Percentiles rank a stretch among this genome's conserved stretches.
phyloP scores from a whole-genome alignment of 2,329 filamentous ascomycete species.

The Ophiostoma montium region DNA sequence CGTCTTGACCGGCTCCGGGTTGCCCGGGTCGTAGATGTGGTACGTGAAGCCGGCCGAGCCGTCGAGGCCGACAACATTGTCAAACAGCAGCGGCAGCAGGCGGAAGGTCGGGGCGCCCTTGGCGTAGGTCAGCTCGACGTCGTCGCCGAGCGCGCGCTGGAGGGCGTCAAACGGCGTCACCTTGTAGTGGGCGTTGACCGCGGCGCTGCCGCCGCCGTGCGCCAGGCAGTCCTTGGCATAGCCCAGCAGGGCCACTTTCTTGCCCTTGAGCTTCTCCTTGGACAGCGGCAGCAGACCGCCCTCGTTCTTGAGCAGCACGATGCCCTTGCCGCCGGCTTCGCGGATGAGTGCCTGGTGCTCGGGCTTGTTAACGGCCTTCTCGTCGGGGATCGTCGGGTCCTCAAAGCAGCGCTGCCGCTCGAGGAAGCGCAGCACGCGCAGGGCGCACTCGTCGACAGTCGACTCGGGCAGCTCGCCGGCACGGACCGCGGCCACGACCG shows the following conservation, averaged over 20 bases:
- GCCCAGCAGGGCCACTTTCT: constrained; percentile 1
- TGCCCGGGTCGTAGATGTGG: neutral
- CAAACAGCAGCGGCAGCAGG: neutral
- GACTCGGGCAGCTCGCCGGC: neutral
- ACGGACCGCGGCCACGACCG: neutral
- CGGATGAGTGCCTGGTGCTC: constrained; percentile 2
- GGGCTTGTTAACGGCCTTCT: constrained; percentile 1
- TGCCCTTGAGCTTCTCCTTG: neutral
- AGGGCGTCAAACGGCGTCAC: constrained; percentile 1
- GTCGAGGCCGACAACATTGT: neutral
- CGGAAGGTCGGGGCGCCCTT: neutral
- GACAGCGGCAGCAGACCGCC: neutral
- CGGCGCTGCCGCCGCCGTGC: neutral
- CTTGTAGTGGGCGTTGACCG: constrained; percentile 3
- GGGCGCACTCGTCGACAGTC: neutral
- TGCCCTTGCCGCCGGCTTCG: constrained; percentile 1
- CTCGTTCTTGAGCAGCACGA: constrained; percentile 2
- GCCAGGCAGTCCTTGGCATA: constrained; percentile 1
- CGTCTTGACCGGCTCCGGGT: neutral
- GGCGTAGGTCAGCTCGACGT: constrained; percentile 1
- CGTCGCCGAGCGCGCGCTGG: neutral
- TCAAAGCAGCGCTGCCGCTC: neutral
- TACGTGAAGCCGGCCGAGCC: constrained; percentile 2
- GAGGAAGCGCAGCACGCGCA: neutral
- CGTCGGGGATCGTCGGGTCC: neutral